Evolutionary conservation across 2,329 filamentous ascomycete genomes (phyloP).

Genomic region (Hymenoscyphus fraxineus): DNA sequence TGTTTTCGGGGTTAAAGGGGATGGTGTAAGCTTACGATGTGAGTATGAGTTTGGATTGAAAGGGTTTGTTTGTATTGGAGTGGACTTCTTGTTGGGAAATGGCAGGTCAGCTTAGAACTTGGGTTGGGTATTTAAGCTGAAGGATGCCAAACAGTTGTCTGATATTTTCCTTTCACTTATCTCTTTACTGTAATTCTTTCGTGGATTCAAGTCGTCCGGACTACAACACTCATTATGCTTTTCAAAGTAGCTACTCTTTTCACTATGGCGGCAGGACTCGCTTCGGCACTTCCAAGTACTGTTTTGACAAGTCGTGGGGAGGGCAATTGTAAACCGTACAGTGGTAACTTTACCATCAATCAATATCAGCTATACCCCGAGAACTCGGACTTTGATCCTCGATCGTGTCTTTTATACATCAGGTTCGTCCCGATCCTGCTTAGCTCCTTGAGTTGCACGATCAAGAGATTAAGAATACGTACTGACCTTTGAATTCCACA

Average conservation of each 20-base stretch:
- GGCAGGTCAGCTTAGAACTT: neutral
- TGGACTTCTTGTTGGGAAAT: neutral
- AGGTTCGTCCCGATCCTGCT: neutral
- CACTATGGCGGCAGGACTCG: neutral
- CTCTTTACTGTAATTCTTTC: neutral
- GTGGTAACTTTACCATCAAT: conserved; percentile 11
- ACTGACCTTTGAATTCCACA: neutral
- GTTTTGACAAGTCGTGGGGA: neutral
- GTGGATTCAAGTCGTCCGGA: neutral
- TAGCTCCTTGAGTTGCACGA: too few species aligned
- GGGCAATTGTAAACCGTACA: neutral
- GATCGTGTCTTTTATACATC: conserved; percentile 5
- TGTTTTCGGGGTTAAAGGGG: neutral
- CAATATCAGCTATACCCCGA: conserved; percentile 13
- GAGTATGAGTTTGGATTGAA: neutral
- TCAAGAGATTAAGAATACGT: neutral
- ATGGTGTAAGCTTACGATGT: too few species aligned
- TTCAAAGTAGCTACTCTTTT: neutral
- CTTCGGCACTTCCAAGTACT: neutral
- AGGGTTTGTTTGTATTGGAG: neutral
- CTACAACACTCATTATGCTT: neutral
- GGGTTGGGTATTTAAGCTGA: neutral
- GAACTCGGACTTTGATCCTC: conserved; percentile 7
- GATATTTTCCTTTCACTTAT: neutral
- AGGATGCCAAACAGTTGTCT: neutral